Conservation (phyloP, 2,329 filamentous ascomycete genomes). For the Epichloe baconii region DNA sequence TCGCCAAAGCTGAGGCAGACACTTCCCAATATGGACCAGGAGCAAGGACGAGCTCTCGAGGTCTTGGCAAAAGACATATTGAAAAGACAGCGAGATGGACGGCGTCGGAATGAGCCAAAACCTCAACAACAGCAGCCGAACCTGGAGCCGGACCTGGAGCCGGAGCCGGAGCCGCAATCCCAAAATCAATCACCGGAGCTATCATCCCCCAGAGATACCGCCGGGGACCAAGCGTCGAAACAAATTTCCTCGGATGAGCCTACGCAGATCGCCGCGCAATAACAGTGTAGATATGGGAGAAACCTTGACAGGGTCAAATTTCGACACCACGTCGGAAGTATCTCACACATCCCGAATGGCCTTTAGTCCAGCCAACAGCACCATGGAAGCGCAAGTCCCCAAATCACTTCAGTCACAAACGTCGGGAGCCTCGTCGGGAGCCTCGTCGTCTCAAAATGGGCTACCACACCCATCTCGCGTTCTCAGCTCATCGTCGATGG, state of each 20-base stretch:
- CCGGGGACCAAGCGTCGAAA: not conserved
- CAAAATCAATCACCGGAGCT: not conserved
- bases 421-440: conserved; percentile 1
- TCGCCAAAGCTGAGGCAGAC: conserved; percentile 42
- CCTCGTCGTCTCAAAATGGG: conserved; percentile 8
- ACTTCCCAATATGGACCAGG: conserved; percentile 30
- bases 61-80: conserved; percentile 63
- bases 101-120: conserved; percentile 37
- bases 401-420: conserved; percentile 12
- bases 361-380: conserved; percentile 11
- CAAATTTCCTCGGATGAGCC: conserved; percentile 6
- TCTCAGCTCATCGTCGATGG: conserved; percentile 12
- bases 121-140: not conserved
- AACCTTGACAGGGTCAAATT: conserved; percentile 10
- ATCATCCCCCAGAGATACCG: conserved; percentile 1
- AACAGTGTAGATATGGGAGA: conserved; percentile 10
- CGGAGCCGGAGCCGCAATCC: not conserved
- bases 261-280: conserved; percentile 6
- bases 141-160: not conserved
- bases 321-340: conserved; percentile 14
- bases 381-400: conserved; percentile 10
- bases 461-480: conserved; percentile 13
- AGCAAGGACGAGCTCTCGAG: conserved; percentile 54
- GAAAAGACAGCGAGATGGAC: conserved; percentile 61
- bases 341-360: conserved; percentile 13